Evolutionary conservation across 352 stramenopile genomes (phyloP), one percentile per base, ranked within the genome.

Genomic region (Phytophthora kernoviae): DNA sequence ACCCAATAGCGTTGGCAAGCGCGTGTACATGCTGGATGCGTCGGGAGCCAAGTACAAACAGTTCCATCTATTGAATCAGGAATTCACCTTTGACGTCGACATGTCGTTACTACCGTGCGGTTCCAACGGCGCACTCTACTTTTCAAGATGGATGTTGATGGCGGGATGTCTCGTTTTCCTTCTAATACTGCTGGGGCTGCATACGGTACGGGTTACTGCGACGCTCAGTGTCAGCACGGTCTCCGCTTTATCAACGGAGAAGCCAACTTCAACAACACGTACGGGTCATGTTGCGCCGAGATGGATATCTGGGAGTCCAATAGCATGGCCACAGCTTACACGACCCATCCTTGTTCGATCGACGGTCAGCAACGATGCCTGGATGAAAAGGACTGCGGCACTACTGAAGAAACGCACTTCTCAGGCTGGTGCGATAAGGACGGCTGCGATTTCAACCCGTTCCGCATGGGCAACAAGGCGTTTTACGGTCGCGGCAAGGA

Each of bases 211-310:
- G 76, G 76, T 3, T 85, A 83, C 52, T 85, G 76, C 47, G 76
- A 83, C 27, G 73, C 73, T 33, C 76, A 85, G 44, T 85, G 76
- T 48, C 76, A 70, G 0, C 55, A 68, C 18, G 72, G 81, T 54
- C 52, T 85, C 67, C 82, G 82, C 61, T 85, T 81, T 62, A 75
- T 85, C 50, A 56, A 83, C 43, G 76, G 76, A 30, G 73, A 80
- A 20, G 74, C 71, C 5, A 87, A 87, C 48, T 54, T 79, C 6
- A 20, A 44, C 17, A 66, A 66, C 12, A 54, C 53, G 24, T 84
- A 75, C 57, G 71, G 77, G 24, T 37, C 74, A 14, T 88, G 78
- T 62, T 85, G 78, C 54, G 37, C 59, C 14, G 78, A 88, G 60
- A 68, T 80, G 47, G 73, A 82, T 40, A 75, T 82, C 45, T 82